Percentiles rank a stretch among this genome's conserved stretches.
Evolutionary conservation across 306 rosid genomes (phyloP).

Genomic region (Quillaja saponaria): DNA sequence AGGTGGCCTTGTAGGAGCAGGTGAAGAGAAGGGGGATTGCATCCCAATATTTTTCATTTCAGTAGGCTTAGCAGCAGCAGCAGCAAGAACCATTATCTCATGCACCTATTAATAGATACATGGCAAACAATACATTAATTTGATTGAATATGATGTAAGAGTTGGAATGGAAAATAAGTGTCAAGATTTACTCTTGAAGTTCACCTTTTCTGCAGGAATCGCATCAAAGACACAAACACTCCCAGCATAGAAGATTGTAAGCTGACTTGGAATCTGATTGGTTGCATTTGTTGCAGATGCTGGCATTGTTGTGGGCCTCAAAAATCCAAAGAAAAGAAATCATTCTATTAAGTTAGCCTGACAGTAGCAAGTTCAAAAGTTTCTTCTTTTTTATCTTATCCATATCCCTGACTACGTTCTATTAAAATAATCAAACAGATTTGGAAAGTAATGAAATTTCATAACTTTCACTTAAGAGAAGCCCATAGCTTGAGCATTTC

Average conservation of each 20-base stretch:
- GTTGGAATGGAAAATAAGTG: conserved; percentile 8
- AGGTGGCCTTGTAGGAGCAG: conserved; percentile 34
- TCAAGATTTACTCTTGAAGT: conserved; percentile 11
- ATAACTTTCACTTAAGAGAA: no score
- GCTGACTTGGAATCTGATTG: conserved; percentile 34
- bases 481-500: no score
- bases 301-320: conserved; percentile 41
- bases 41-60: conserved; percentile 44
- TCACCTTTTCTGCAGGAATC: conserved; percentile 64
- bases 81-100: conserved; percentile 54
- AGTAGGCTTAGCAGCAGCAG: conserved; percentile 50
- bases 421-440: no score
- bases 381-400: no score
- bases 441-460: no score
- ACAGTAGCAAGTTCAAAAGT: background rate
- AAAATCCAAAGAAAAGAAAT: conserved; percentile 20
- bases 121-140: background rate
- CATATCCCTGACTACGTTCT: no score
- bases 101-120: conserved; percentile 41
- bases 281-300: conserved; percentile 36
- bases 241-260: conserved; percentile 61
- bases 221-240: conserved; percentile 56
- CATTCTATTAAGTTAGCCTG: conserved; percentile 7
- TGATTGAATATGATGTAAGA: background rate
- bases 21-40: conserved; percentile 45